Percentiles rank a stretch among this genome's conserved stretches.
Evolutionary conservation across 2,329 filamentous ascomycete genomes (phyloP).

Genomic region (Cladosporium sp.): DNA sequence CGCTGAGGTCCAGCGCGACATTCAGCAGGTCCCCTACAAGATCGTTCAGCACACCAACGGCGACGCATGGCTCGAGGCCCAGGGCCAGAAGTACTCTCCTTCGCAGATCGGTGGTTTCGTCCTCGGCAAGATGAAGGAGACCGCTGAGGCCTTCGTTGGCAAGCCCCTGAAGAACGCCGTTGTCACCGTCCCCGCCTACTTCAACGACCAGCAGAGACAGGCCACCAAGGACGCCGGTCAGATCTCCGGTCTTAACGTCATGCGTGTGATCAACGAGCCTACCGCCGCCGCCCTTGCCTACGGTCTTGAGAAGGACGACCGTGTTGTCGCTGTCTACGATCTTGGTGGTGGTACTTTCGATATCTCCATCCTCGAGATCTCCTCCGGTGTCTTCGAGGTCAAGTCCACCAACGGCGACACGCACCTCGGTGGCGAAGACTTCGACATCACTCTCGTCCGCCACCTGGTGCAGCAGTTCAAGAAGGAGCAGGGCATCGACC

Average conservation of each 20-base stretch:
- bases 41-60: constrained; percentile 96
- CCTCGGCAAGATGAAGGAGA: constrained; percentile 99
- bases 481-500: constrained; percentile 87
- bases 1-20: constrained; percentile 86
- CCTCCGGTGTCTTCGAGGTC: constrained; percentile 97
- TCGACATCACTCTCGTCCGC: constrained; percentile 89
- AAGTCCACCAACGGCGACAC: constrained; percentile 99
- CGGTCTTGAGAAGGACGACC: constrained; percentile 92
- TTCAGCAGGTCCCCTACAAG: constrained; percentile 98
- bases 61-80: constrained; percentile 91
- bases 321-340: constrained; percentile 92
- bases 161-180: constrained; percentile 93
- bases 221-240: constrained; percentile 97
- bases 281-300: constrained; percentile 94
- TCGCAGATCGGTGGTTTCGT: constrained; percentile 98
- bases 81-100: constrained; percentile 91
- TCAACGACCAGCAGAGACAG: constrained; percentile 97
- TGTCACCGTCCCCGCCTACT: constrained; percentile 95
- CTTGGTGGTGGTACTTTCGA: constrained; percentile 98
- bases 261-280: constrained; percentile 96
- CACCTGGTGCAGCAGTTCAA: constrained; percentile 94
- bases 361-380: constrained; percentile 96
- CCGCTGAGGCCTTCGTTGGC: constrained; percentile 84
- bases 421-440: constrained; percentile 96
- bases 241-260: constrained; percentile 91